A percentile compares a stretch with the other conserved stretches of the same genome.
Conservation (phyloP, 257 asterid genomes). For the Rhazya stricta region DNA sequence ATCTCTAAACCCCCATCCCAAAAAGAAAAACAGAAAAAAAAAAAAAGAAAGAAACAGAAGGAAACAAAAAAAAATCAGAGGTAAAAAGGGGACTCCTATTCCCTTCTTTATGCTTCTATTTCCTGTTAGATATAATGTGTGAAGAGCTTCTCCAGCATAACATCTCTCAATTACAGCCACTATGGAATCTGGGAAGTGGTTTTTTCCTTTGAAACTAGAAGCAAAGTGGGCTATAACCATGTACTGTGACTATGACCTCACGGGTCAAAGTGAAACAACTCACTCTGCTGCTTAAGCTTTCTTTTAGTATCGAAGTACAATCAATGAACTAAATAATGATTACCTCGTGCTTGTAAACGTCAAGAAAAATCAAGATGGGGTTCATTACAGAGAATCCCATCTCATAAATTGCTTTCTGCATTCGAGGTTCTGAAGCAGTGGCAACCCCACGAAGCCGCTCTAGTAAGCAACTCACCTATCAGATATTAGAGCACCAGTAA, state of each 20-base stretch:
- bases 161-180: background rate
- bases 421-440: constrained; percentile 83
- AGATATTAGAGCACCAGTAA: constrained; percentile 24
- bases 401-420: constrained; percentile 82
- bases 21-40: background rate
- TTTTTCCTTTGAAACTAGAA: background rate
- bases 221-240: background rate
- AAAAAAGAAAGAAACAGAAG: too few relatives aligned
- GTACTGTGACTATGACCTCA: background rate
- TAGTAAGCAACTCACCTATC: constrained; percentile 79
- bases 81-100: background rate
- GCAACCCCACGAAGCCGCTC: constrained; percentile 99
- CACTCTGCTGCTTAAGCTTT: background rate
- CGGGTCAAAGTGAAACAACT: background rate
- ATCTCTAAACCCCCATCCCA: background rate
- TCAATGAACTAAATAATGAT: constrained; percentile 16
- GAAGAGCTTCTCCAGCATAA: background rate
- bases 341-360: constrained; percentile 88
- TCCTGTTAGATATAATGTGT: background rate
- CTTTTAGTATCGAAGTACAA: constrained; percentile 9
- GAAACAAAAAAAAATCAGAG: too few relatives aligned
- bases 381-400: constrained; percentile 71
- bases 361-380: constrained; percentile 68
- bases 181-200: background rate
- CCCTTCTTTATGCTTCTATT: background rate